Base-by-base conservation (phyloP, 179 eudicot genomes). In the Spergularia azorica region DNA sequence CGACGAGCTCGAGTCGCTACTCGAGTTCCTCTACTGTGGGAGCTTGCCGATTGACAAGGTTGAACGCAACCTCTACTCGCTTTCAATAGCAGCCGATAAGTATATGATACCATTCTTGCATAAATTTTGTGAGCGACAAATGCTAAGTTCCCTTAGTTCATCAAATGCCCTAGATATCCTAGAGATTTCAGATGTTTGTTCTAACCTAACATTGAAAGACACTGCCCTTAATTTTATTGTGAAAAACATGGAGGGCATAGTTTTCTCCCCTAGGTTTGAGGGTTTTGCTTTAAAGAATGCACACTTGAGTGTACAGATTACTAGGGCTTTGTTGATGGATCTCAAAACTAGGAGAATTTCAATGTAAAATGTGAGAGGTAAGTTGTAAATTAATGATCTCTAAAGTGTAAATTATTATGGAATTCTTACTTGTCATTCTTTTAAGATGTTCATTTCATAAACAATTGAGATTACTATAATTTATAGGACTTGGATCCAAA, bases 201-300 rank as follows among this genome's bases (percentile, higher is more conserved):
- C 96, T 10, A 91, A 87, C 76, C 73, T 75, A n/a, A 62, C 80
- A 0, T 78, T 94, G 9, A 94, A 88, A 74, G 92, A 89, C 41
- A 90, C 89, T 21, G 84, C 96, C 18, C 79, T 94, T 79, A 88
- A 77, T 77, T 92, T 86, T 84, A 90, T 92, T 71, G 97, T 94
- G 32, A 84, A 84, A 82, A 94, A 91, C 77, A 87, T 88, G 93
- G 95, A 92, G 67, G 97, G 87, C 69, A 79, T 94, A 3, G 93
- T 94, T 11, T 92, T 90, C 75, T 83, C 96, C 1, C 65, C 87
- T 56, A 87, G 84, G 67, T 94, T 88, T 83, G 98, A 92, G 79
- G 85, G 85, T 2, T 94, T 94, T 84, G 94, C 98, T 43, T 88
- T 94, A 58, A 92, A 91, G 87, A 94, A 93, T 73, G 93, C 98